Percentiles rank a stretch among this genome's conserved stretches.
Conservation (phyloP, 108 stramenopile genomes). For the Nitzschia palea region DNA sequence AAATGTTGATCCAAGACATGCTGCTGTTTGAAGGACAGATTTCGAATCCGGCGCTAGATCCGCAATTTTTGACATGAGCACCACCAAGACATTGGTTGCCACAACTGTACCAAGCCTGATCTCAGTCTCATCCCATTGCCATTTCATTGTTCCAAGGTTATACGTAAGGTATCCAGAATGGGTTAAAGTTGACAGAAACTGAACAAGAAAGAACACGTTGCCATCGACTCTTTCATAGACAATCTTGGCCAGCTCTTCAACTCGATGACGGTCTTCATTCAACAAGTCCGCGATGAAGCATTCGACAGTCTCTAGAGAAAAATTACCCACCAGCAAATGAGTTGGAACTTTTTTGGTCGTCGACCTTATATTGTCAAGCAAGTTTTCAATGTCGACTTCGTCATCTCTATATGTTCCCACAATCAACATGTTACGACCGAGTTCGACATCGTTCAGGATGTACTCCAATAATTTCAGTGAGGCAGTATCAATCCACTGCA, state of each 20-base stretch:
- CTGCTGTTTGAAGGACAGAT: background rate
- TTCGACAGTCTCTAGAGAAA: background rate
- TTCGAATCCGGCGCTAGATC: background rate
- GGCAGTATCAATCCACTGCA: constrained; percentile 4
- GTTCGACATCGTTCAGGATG: background rate
- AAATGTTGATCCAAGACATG: constrained; percentile 20
- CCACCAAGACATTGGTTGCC: constrained; percentile 19
- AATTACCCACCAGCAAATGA: constrained; percentile 7
- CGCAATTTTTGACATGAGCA: constrained; percentile 6
- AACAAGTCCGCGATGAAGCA: constrained; percentile 20
- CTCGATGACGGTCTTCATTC: background rate
- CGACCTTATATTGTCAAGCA: background rate
- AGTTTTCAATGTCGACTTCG: constrained; percentile 33
- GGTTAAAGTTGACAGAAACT: constrained; percentile 14
- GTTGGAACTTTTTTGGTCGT: background rate
- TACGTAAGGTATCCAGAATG: background rate
- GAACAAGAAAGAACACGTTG: constrained; percentile 32
- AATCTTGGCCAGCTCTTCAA: background rate
- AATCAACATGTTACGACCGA: constrained; percentile 17
- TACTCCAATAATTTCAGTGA: constrained; percentile 16
- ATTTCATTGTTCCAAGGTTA: constrained; percentile 20
- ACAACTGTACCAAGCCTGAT: constrained; percentile 9
- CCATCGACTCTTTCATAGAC: constrained; percentile 8
- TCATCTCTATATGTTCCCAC: constrained; percentile 48
- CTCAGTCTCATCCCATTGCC: constrained; percentile 9